Evolutionary conservation across 2,329 filamentous ascomycete species (phyloP).

Genomic region (Simplicillium sp.): DNA sequence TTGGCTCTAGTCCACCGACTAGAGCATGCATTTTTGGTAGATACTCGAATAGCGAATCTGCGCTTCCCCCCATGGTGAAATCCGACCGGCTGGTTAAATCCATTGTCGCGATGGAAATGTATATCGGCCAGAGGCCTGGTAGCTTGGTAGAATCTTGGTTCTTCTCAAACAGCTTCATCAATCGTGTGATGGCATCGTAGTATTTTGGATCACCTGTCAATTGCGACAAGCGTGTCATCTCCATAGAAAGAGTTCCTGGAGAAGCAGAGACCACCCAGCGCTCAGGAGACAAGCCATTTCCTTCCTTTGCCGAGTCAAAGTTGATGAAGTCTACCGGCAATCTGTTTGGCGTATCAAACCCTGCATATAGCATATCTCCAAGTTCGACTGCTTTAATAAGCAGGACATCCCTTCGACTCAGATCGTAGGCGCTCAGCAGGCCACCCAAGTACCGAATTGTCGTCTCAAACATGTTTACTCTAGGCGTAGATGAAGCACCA

Average conservation of each 20-base stretch:
- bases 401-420: conserved; percentile 47
- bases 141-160: conserved; percentile 57
- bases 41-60: conserved; percentile 33
- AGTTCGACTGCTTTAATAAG: conserved; percentile 54
- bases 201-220: conserved; percentile 65
- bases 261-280: conserved; percentile 30
- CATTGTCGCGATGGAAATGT: conserved; percentile 47
- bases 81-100: conserved; percentile 18
- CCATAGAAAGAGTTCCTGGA: conserved; percentile 58
- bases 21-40: conserved; percentile 39
- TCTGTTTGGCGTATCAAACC: conserved; percentile 59
- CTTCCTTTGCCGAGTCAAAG: conserved; percentile 28
- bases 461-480: conserved; percentile 61
- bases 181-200: conserved; percentile 59
- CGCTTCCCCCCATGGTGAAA: conserved; percentile 28
- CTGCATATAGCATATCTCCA: conserved; percentile 53
- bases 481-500: conserved; percentile 30
- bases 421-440: conserved; percentile 59
- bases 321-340: conserved; percentile 47
- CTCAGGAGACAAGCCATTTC: conserved; percentile 22
- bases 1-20: conserved; percentile 39
- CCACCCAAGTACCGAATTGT: conserved; percentile 64
- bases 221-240: conserved; percentile 65
- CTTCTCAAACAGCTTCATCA: conserved; percentile 57
- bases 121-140: conserved; percentile 65